Evolutionary conservation across 2,329 filamentous ascomycete genomes (phyloP).

Genomic region (Neonectria neomacrospora): DNA sequence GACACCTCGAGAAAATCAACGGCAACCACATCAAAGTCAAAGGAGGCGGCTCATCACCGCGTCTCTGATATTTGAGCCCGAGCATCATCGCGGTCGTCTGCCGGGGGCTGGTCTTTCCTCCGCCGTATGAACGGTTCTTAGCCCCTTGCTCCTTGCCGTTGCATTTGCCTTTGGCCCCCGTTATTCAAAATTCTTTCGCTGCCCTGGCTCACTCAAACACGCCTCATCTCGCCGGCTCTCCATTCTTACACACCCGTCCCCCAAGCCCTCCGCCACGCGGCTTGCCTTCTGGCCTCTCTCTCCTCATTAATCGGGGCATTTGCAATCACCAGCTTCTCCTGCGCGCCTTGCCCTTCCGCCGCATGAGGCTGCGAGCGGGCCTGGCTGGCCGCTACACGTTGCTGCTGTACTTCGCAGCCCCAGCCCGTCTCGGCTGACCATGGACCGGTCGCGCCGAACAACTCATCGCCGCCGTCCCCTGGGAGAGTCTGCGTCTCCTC

Average conservation of each 20-base stretch:
- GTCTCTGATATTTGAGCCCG: constrained; percentile 36
- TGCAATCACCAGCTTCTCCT: constrained; percentile 29
- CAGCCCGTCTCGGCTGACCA: constrained; percentile 46
- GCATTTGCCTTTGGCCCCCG: constrained; percentile 39
- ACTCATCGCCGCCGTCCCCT: constrained; percentile 48
- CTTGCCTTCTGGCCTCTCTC: constrained; percentile 19
- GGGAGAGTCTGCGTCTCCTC: constrained; percentile 49
- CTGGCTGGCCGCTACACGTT: constrained; percentile 47
- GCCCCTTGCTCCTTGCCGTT: constrained; percentile 29
- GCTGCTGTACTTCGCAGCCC: constrained; percentile 45
- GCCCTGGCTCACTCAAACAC: constrained; percentile 47
- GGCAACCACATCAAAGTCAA: constrained; percentile 48
- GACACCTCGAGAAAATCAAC: constrained; percentile 54
- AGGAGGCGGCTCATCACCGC: constrained; percentile 46
- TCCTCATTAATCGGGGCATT: constrained; percentile 24
- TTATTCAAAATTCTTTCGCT: constrained; percentile 48
- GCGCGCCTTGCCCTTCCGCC: constrained; percentile 33
- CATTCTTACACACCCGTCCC: constrained; percentile 37
- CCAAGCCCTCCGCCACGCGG: constrained; percentile 32
- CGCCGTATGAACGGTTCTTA: constrained; percentile 21
- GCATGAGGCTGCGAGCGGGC: constrained; percentile 43
- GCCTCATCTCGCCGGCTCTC: constrained; percentile 39
- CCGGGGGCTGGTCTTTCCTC: constrained; percentile 22
- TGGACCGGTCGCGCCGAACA: constrained; percentile 54
- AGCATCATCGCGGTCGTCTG: constrained; percentile 18